These are phyloP conservation scores for Bonnemaisonia californica DNA, from an alignment of 31 red algal genomes.

Conservation along the genomic window DNA sequence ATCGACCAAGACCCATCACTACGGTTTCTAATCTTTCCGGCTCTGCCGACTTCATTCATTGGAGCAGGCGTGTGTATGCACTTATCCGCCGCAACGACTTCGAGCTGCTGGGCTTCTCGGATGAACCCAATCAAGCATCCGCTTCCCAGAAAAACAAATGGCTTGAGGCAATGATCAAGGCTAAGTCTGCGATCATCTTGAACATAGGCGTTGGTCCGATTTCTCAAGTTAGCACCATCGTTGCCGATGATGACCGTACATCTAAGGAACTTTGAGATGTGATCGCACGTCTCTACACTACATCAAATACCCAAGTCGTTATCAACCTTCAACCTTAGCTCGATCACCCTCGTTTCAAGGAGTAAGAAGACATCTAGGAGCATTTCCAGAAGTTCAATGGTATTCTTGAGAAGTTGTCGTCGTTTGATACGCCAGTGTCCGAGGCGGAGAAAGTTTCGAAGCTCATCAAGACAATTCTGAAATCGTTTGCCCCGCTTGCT, in stretches of 20 bases:
- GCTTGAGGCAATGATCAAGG: not conserved
- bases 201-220: not conserved
- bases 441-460: not conserved
- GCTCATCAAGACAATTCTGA: not conserved
- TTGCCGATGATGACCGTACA: not conserved
- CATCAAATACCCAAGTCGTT: constrained; percentile 18
- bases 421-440: not conserved
- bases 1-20: too few species aligned
- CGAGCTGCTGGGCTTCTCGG: constrained; percentile 16
- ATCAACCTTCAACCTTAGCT: constrained; percentile 6
- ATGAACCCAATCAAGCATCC: not conserved
- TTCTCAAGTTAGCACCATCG: not conserved
- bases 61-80: too few species aligned
- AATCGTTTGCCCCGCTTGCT: not conserved
- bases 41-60: not conserved
- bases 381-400: not conserved
- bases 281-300: constrained; percentile 1
- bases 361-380: too few species aligned
- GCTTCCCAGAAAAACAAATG: not conserved
- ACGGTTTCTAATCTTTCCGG: not conserved
- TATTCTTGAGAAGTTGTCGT: not conserved
- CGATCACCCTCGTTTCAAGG: not conserved
- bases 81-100: constrained; percentile 33
- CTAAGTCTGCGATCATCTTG: not conserved
- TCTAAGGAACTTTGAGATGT: constrained; percentile 20